Evolutionary conservation across 2,329 filamentous ascomycete species (phyloP), one percentile per base, ranked within the genome.

Genomic region (Tympanopsis confertula): DNA sequence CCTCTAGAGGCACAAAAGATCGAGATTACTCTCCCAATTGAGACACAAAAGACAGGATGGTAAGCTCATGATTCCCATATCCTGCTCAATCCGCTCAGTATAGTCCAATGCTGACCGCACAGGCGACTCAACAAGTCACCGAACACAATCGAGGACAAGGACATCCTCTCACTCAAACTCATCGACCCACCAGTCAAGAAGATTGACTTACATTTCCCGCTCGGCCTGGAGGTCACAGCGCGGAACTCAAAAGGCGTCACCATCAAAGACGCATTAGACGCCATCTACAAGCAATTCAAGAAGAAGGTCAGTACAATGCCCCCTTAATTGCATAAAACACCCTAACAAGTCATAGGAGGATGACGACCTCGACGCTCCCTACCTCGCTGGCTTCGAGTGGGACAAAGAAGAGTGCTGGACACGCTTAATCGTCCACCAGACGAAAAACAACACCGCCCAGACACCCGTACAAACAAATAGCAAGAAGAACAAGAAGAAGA

Each of bases 301-400:
- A 33, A 33, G 15, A 33, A 33, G 30, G 30, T 18, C 10, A 7
- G 24, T n/a, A 10, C 24, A 28, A 10, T 10, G 10, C n/a, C 24
- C 24, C 24, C 10, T 28, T n/a, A n/a, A 10, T n/a, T 28, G 10
- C 24, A 28, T 28, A 28, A 10, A 10, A 28, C n/a, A 10, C 24
- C 24, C 24, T 28, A 28, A 10, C n/a, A 28, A 28, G 10, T n/a
- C 10, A 44, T 51, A 78, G 75, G 67, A 69, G 43, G 77, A 81
- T 46, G 77, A 82, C 50, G 77, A 81, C 51, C 57, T 82, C 45
- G 73, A 78, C 30, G 63, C 66, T 41, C 77, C 77, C 49, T 69
- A 74, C 62, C 73, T 82, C 45, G 74, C 72, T 49, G 77, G 77
- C 43, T 81, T 82, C 61, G 75, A 81, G 61, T 80, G 75, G 75